These are phyloP conservation scores for Glaciozyma antarctica DNA, from an alignment of 768 basidiomycete genomes.

Conservation along the genomic window DNA sequence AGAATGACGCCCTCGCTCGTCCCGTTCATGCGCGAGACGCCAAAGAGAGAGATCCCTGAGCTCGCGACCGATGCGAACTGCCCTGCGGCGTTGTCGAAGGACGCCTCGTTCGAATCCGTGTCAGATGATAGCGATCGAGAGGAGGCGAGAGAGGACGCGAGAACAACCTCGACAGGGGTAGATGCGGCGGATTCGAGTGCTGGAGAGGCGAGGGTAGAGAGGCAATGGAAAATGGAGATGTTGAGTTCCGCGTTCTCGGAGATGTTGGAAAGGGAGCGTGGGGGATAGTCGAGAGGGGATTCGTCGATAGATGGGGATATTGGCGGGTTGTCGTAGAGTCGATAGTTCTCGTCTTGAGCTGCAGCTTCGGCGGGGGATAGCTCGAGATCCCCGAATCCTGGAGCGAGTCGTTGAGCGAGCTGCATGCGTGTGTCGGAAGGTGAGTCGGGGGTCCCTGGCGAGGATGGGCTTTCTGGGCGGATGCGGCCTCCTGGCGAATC, in stretches of 20 bases:
- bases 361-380: not conserved
- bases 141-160: not conserved
- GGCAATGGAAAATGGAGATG: not conserved
- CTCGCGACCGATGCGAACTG: not conserved
- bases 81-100: not conserved
- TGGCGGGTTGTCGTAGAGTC: not conserved
- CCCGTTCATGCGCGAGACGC: not conserved
- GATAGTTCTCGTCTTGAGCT: not conserved
- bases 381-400: not conserved
- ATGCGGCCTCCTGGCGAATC: not conserved
- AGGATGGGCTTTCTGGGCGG: not conserved
- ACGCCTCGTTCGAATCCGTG: not conserved
- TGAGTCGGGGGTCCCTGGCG: not conserved
- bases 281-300: not conserved
- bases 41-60: constrained; percentile 4
- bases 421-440: not conserved
- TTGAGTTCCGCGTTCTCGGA: not conserved
- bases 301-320: not conserved
- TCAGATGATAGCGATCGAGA: not conserved
- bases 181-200: not conserved
- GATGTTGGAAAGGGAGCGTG: not conserved
- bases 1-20: not conserved
- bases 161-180: not conserved
- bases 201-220: not conserved
- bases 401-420: not conserved